These are phyloP conservation scores for Pythium grandisporangium DNA, from an alignment of 352 stramenopile genomes.

Conservation along the genomic window DNA sequence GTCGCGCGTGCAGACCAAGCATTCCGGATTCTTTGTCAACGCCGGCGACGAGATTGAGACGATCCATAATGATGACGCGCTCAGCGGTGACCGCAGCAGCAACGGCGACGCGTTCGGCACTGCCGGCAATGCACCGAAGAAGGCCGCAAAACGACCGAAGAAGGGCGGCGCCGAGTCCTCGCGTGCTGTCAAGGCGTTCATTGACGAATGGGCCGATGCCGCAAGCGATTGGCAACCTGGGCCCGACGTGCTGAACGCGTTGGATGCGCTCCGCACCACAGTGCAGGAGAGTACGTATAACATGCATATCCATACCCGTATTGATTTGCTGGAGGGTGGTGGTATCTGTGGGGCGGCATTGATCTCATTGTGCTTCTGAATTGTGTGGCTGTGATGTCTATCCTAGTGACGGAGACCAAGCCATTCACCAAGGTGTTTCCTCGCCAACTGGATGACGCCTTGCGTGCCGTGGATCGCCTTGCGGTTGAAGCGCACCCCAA, in stretches of 20 bases:
- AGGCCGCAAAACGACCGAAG: constrained; percentile 23
- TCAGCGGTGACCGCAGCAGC: neutral
- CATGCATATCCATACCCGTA: too few species aligned
- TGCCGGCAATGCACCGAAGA: constrained; percentile 5
- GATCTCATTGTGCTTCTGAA: too few species aligned
- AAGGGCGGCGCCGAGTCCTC: constrained; percentile 37
- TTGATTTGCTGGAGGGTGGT: too few species aligned
- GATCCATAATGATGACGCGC: constrained; percentile 15
- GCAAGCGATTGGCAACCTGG: constrained; percentile 63
- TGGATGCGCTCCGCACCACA: constrained; percentile 48
- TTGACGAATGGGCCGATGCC: constrained; percentile 54
- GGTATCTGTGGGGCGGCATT: neutral
- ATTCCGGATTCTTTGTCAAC: constrained; percentile 85
- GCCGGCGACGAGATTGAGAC: constrained; percentile 81
- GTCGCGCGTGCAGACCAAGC: constrained; percentile 70
- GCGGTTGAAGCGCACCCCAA: constrained; percentile 81
- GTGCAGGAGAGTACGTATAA: constrained; percentile 60
- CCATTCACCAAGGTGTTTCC: constrained; percentile 81
- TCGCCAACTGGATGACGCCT: constrained; percentile 60
- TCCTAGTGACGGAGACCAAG: constrained; percentile 29
- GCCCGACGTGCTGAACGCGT: constrained; percentile 31
- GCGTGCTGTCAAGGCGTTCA: constrained; percentile 41
- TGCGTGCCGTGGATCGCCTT: constrained; percentile 69
- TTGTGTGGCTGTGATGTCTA: neutral
- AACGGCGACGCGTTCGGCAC: constrained; percentile 7